Percentiles rank a stretch among this genome's conserved stretches.
Evolutionary conservation across 1,284 basidiomycete species (phyloP).

Genomic region (Wallemia ichthyophaga): DNA sequence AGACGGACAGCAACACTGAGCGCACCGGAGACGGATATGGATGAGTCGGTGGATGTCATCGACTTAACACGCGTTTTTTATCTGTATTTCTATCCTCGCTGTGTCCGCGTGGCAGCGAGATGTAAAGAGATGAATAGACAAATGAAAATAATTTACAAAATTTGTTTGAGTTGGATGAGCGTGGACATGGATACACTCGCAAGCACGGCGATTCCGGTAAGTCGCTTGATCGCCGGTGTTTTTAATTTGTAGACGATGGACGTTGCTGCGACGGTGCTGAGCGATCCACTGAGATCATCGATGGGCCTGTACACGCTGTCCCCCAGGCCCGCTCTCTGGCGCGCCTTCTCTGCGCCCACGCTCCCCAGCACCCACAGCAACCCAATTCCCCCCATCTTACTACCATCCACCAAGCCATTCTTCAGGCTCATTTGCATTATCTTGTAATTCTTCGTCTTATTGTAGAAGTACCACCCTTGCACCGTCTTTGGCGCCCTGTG

Average conservation of each 20-base stretch:
- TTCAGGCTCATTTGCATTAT: slow-evolving; percentile 40
- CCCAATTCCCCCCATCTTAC: slow-evolving; percentile 25
- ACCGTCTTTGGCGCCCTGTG: slow-evolving; percentile 49
- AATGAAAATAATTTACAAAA: not conserved
- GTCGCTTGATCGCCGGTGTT: not conserved
- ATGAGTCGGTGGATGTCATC: not conserved
- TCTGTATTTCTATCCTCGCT: not conserved
- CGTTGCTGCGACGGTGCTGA: not conserved
- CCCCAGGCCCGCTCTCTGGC: slow-evolving; percentile 15
- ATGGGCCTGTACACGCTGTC: slow-evolving; percentile 15
- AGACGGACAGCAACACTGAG: not conserved
- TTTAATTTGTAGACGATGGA: not conserved
- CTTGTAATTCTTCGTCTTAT: slow-evolving; percentile 68
- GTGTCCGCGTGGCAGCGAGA: no score
- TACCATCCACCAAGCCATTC: slow-evolving; percentile 28
- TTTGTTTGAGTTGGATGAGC: not conserved
- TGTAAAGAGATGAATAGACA: no score
- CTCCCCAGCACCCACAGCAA: slow-evolving; percentile 36
- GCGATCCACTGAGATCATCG: not conserved
- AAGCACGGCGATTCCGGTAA: not conserved
- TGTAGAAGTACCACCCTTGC: slow-evolving; percentile 68
- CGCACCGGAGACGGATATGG: not conserved
- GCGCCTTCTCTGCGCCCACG: slow-evolving; percentile 25
- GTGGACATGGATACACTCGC: not conserved
- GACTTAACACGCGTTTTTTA: not conserved